Conservation (phyloP, 257 asterid genomes). For the Echium plantagineum region DNA sequence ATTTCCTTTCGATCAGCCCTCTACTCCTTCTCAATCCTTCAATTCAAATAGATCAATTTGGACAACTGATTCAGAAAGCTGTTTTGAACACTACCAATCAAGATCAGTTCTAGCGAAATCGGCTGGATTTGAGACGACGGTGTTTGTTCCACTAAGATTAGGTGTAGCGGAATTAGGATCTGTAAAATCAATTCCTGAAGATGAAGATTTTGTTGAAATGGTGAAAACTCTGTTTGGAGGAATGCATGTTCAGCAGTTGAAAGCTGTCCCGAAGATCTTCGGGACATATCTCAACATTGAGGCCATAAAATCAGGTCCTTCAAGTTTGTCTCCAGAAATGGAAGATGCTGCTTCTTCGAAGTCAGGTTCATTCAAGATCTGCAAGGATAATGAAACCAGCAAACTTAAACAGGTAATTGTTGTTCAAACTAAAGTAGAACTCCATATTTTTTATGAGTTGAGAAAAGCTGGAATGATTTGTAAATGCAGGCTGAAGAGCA, state of each 20-base stretch:
- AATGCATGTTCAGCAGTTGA: constrained; percentile 24
- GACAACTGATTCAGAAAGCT: constrained; percentile 47
- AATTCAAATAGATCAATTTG: constrained; percentile 75
- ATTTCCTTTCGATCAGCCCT: constrained; percentile 91
- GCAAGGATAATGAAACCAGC: too few species aligned
- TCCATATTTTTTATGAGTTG: too few species aligned
- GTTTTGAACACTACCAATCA: constrained; percentile 56
- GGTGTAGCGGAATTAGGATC: constrained; percentile 90
- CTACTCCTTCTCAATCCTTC: constrained; percentile 84
- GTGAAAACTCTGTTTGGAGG: constrained; percentile 36
- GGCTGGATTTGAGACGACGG: constrained; percentile 50
- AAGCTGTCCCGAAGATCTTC: constrained; percentile 40
- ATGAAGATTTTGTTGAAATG: constrained; percentile 36
- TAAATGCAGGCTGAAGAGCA: constrained; percentile 44
- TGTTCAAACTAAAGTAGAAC: too few species aligned
- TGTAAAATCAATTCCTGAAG: constrained; percentile 42
- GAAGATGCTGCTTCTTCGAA: constrained; percentile 46
- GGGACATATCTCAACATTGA: constrained; percentile 74
- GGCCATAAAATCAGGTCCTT: constrained; percentile 52
- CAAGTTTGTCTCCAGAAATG: constrained; percentile 52
- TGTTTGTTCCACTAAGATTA: constrained; percentile 58
- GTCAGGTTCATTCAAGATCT: constrained; percentile 35
- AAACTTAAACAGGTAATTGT: too few species aligned
- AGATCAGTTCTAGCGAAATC: constrained; percentile 61
- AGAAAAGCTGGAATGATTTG: constrained; percentile 23